These are phyloP conservation scores for Lippia alba DNA, from an alignment of 305 asterid genomes.

Conservation along the genomic window DNA sequence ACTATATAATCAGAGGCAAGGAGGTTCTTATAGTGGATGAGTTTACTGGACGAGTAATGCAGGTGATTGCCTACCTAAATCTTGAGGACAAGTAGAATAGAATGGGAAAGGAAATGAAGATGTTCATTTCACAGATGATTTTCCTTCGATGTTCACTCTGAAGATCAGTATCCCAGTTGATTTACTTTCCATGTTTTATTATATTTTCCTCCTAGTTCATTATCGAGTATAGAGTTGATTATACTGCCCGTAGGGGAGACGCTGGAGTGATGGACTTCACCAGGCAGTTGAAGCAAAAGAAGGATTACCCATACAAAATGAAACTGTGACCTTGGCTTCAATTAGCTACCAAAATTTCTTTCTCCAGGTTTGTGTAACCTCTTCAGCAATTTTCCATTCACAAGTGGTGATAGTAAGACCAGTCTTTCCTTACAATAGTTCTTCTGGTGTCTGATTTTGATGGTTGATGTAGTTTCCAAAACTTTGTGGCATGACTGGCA, in stretches of 20 bases:
- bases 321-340: constrained; percentile 95
- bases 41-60: constrained; percentile 99
- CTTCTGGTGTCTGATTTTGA: constrained; percentile 41
- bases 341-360: constrained; percentile 99
- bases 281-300: constrained; percentile 99
- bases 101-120: constrained; percentile 23
- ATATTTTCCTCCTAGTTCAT: constrained; percentile 16
- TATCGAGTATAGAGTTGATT: constrained; percentile 32
- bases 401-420: constrained; percentile 27
- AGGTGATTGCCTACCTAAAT: constrained; percentile 59
- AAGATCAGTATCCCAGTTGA: constrained; percentile 12
- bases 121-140: not conserved
- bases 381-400: constrained; percentile 32
- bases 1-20: constrained; percentile 91
- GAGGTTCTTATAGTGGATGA: constrained; percentile 98
- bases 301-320: constrained; percentile 94
- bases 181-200: not conserved
- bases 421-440: constrained; percentile 27
- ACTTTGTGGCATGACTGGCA: constrained; percentile 99
- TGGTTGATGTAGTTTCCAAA: constrained; percentile 79
- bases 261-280: constrained; percentile 99
- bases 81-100: constrained; percentile 25
- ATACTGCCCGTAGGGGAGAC: constrained; percentile 78
- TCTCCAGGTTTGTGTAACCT: constrained; percentile 77
- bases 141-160: constrained; percentile 15